Percentiles rank a stretch among this genome's conserved stretches.
Evolutionary conservation across 1,139 yeast genomes (phyloP).

Genomic region (Taphrina betulina): DNA sequence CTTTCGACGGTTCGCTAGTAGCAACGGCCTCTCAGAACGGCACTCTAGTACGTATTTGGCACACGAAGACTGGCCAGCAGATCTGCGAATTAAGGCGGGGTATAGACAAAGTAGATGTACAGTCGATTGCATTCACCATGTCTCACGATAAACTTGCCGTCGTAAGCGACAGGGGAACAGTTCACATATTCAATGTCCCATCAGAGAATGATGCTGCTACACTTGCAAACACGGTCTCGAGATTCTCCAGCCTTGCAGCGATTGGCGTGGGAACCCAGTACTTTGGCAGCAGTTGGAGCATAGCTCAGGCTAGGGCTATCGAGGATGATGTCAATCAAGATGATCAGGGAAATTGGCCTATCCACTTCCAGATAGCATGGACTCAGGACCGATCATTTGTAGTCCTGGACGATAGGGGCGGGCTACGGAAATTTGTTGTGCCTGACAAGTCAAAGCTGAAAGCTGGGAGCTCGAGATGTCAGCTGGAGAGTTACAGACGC

Average conservation of each 20-base stretch:
- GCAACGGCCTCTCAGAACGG: conserved; percentile 10
- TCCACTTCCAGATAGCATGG: neutral
- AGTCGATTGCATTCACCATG: conserved; percentile 3
- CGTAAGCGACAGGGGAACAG: conserved; percentile 10
- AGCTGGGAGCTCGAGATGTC: neutral
- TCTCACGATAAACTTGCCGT: conserved; percentile 7
- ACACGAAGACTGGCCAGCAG: neutral
- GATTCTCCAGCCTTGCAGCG: neutral
- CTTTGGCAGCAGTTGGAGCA: neutral
- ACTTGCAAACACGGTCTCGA: neutral
- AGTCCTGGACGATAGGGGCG: neutral
- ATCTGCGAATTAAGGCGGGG: conserved; percentile 1
- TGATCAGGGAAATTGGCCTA: too few species aligned
- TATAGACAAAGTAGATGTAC: neutral
- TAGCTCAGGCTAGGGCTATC: neutral
- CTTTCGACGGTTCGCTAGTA: neutral
- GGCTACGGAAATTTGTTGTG: neutral
- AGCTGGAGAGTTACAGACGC: neutral
- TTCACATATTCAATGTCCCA: neutral
- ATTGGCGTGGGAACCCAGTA: neutral
- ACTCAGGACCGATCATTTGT: neutral
- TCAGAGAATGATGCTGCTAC: neutral
- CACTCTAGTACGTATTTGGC: conserved; percentile 10
- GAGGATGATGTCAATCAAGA: neutral
- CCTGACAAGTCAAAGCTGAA: neutral